These are phyloP conservation scores for Saitozyma podzolica DNA, from an alignment of 768 basidiomycete genomes.

Conservation along the genomic window DNA sequence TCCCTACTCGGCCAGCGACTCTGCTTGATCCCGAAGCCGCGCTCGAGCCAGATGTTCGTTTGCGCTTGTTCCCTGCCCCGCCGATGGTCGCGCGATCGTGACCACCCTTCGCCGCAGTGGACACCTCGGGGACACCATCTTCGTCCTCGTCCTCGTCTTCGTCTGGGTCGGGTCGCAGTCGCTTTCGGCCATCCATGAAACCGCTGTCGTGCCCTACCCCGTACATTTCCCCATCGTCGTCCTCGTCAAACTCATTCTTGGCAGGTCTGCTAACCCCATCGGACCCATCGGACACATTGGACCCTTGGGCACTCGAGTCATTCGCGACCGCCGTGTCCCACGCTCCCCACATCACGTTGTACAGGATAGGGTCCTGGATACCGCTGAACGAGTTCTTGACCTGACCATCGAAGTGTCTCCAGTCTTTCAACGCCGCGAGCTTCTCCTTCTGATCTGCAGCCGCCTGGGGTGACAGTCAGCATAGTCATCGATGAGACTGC, in stretches of 20 bases:
- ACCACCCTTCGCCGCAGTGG: constrained; percentile 2
- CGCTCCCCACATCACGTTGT: constrained; percentile 36
- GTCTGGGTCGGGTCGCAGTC: constrained; percentile 10
- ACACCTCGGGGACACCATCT: background rate
- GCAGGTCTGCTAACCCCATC: background rate
- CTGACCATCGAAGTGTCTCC: constrained; percentile 48
- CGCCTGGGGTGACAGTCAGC: constrained; percentile 20
- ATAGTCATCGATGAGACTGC: background rate
- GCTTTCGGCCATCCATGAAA: constrained; percentile 2
- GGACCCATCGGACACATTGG: background rate
- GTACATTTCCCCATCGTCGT: constrained; percentile 16
- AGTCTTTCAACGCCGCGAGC: constrained; percentile 48
- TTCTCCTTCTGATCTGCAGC: constrained; percentile 46
- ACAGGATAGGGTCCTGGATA: constrained; percentile 36
- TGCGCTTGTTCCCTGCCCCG: constrained; percentile 5
- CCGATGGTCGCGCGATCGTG: background rate
- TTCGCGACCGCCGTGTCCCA: constrained; percentile 9
- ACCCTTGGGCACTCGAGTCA: background rate
- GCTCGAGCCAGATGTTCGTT: background rate
- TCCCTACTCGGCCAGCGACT: background rate
- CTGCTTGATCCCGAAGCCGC: background rate
- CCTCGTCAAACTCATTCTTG: background rate
- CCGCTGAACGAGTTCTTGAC: constrained; percentile 21
- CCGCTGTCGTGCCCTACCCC: background rate
- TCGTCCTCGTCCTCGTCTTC: constrained; percentile 15